Percentiles rank a stretch among this genome's conserved stretches.
Evolutionary conservation across 2,329 filamentous ascomycete genomes (phyloP).

Genomic region (Xylariomycetidae sp.): DNA sequence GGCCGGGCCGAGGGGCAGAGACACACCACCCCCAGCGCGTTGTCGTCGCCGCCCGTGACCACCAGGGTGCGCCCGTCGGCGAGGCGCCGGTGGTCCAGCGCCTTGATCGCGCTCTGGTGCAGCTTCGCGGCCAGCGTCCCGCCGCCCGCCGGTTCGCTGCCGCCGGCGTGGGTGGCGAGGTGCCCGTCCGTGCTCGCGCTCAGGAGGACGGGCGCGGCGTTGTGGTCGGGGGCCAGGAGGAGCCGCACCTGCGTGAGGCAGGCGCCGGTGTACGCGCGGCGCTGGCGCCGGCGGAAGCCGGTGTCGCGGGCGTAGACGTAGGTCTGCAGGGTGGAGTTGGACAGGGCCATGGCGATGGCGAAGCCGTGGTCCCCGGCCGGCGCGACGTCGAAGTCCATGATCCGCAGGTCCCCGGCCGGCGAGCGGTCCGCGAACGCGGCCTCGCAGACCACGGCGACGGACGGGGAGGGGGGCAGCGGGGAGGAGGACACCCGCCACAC

Average conservation of each 20-base stretch:
- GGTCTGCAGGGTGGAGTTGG: constrained; percentile 71
- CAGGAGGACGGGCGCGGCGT: constrained; percentile 41
- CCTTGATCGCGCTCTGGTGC: constrained; percentile 80
- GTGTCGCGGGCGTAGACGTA: constrained; percentile 40
- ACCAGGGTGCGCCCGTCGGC: constrained; percentile 39
- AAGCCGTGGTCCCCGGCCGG: too few species aligned
- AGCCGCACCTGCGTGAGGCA: constrained; percentile 65
- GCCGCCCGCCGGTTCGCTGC: neutral
- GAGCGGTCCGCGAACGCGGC: constrained; percentile 46
- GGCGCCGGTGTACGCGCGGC: constrained; percentile 59
- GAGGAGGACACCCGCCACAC: constrained; percentile 61
- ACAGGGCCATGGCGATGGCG: constrained; percentile 67
- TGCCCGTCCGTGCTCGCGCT: constrained; percentile 80
- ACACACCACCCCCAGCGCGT: constrained; percentile 53
- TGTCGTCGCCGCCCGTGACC: constrained; percentile 83
- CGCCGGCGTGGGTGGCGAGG: constrained; percentile 36
- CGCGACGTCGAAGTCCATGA: constrained; percentile 69
- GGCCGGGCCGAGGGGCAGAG: constrained; percentile 10
- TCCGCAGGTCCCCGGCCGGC: constrained; percentile 61
- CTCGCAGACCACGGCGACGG: constrained; percentile 48
- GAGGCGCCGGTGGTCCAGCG: constrained; percentile 37
- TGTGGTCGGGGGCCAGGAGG: constrained; percentile 29
- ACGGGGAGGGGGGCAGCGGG: constrained; percentile 34
- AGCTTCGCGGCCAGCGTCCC: constrained; percentile 32
- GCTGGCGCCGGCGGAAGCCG: constrained; percentile 41